Evolutionary conservation across 1,284 basidiomycete genomes (phyloP).

Genomic region (Rhodotorula sp.): DNA sequence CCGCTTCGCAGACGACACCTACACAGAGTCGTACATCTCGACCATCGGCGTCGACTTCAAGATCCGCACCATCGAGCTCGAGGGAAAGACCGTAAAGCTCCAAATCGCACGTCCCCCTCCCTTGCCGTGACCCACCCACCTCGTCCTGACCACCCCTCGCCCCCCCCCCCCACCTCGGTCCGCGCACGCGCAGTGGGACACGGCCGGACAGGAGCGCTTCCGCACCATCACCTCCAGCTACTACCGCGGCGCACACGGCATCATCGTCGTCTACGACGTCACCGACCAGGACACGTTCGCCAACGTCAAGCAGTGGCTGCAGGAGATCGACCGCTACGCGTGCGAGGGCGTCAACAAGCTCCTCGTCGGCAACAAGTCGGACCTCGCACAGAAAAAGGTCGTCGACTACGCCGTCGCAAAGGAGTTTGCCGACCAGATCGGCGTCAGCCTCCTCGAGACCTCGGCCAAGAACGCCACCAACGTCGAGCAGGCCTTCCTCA

Average conservation of each 20-base stretch:
- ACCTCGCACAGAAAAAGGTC: slow-evolving; percentile 97
- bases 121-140: not conserved
- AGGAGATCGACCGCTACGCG: slow-evolving; percentile 98
- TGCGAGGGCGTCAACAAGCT: slow-evolving; percentile 99
- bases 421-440: slow-evolving; percentile 56
- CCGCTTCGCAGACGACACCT: slow-evolving; percentile 56
- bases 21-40: slow-evolving; percentile 56
- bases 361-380: slow-evolving; percentile 97
- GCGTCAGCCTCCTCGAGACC: slow-evolving; percentile 55
- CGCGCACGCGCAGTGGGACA: slow-evolving; percentile 77
- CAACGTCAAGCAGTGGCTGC: slow-evolving; percentile 99
- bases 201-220: slow-evolving; percentile 97
- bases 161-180: slow-evolving; percentile 20
- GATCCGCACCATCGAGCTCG: slow-evolving; percentile 98
- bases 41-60: slow-evolving; percentile 83
- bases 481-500: slow-evolving; percentile 57
- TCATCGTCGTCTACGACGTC: slow-evolving; percentile 99
- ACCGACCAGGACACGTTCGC: slow-evolving; percentile 95
- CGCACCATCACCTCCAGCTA: slow-evolving; percentile 88
- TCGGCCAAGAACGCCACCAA: slow-evolving; percentile 56
- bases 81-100: slow-evolving; percentile 99
- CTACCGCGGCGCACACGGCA: slow-evolving; percentile 94
- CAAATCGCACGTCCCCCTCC: slow-evolving; percentile 73
- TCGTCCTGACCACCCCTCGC: no score
- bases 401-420: slow-evolving; percentile 97